These are phyloP conservation scores for Exserohilum rostratum DNA, from an alignment of 2,329 filamentous ascomycete species.

Conservation along the genomic window DNA sequence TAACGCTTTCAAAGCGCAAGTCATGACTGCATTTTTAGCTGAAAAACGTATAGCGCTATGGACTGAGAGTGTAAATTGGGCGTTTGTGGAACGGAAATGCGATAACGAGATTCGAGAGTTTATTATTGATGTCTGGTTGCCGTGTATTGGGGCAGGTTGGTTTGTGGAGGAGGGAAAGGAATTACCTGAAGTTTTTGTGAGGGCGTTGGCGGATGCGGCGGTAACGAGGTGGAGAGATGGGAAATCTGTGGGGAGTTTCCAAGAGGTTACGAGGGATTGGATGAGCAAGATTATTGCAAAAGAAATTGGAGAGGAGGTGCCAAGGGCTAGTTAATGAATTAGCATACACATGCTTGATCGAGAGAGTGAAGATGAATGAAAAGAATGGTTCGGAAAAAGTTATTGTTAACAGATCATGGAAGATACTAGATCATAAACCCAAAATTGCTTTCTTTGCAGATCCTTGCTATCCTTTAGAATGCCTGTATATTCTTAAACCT, in stretches of 20 bases:
- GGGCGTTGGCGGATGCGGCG: neutral
- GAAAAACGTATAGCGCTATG: neutral
- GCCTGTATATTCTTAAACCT: too few relatives aligned
- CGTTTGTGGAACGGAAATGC: neutral
- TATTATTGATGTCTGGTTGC: neutral
- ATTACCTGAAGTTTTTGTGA: neutral
- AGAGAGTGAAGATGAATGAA: too few relatives aligned
- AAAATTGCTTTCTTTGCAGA: too few relatives aligned
- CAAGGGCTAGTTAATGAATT: too few relatives aligned
- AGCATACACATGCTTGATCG: too few relatives aligned
- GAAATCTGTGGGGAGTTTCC: constrained; percentile 1
- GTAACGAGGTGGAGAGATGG: neutral
- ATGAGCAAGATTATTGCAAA: too few relatives aligned
- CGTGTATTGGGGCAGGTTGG: neutral
- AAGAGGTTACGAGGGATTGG: neutral
- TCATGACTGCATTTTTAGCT: neutral
- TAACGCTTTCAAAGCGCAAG: neutral
- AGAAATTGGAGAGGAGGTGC: too few relatives aligned
- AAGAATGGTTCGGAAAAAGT: too few relatives aligned
- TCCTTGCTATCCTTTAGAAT: too few relatives aligned
- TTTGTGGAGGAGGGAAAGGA: neutral
- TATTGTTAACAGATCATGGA: too few relatives aligned
- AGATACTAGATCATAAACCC: too few relatives aligned
- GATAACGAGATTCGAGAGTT: neutral
- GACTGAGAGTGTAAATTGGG: constrained; percentile 2